phyloP scores from a whole-genome alignment of 139 green algal species.

The Pleodorina starrii region DNA sequence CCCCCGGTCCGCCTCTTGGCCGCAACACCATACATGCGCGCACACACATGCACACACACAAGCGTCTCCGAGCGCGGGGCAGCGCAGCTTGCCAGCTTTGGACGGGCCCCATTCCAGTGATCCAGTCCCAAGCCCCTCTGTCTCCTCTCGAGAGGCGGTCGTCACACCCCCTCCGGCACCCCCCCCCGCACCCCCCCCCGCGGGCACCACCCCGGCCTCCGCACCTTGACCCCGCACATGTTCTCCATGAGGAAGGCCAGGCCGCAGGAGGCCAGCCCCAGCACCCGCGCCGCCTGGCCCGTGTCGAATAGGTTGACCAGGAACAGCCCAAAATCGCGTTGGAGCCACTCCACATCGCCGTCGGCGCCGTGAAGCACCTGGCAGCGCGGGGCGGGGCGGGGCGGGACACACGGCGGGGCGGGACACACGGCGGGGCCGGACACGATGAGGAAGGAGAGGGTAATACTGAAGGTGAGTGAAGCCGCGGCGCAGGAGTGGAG shows the following conservation, averaged over 20 bases:
- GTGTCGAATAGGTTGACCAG: constrained; percentile 97
- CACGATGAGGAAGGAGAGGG: too few relatives aligned
- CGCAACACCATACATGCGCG: too few relatives aligned
- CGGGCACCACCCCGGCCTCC: not conserved
- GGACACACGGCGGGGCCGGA: not conserved
- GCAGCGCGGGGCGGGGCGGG: not conserved
- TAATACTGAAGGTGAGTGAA: not conserved
- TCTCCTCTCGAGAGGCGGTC: not conserved
- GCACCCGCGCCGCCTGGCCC: constrained; percentile 83
- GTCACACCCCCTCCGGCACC: not conserved
- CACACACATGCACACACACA: not conserved
- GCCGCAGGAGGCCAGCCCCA: constrained; percentile 67
- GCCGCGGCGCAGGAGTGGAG: not conserved
- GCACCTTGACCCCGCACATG: constrained; percentile 71
- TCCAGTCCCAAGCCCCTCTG: too few relatives aligned
- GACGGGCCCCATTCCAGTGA: too few relatives aligned
- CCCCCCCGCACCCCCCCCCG: not conserved
- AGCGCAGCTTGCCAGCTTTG: too few relatives aligned
- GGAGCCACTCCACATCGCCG: constrained; percentile 90
- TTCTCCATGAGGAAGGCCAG: constrained; percentile 88
- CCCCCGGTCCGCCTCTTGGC: too few relatives aligned
- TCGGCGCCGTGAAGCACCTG: constrained; percentile 92
- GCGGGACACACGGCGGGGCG: not conserved
- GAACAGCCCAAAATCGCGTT: constrained; percentile 96
- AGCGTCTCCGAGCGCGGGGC: not conserved